Evolutionary conservation across 768 basidiomycete genomes (phyloP).

Genomic region (Phylloporus scabripes): DNA sequence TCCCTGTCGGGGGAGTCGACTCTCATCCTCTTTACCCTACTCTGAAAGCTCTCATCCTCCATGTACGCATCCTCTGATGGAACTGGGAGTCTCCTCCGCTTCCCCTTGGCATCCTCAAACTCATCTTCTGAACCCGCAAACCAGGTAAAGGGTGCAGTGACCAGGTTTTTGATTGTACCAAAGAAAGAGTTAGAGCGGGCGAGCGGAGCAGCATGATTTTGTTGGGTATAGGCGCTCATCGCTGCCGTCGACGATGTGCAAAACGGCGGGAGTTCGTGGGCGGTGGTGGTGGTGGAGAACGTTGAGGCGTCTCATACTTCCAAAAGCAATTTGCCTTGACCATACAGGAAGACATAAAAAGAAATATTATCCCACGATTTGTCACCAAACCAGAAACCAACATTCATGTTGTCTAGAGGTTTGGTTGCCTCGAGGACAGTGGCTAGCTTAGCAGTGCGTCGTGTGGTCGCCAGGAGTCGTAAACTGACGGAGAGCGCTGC

Average conservation of each 20-base stretch:
- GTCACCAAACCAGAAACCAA: background rate
- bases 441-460: slow-evolving; percentile 1
- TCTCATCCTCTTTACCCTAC: slow-evolving; percentile 48
- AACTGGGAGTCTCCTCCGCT: slow-evolving; percentile 45
- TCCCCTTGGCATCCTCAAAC: slow-evolving; percentile 45
- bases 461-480: background rate
- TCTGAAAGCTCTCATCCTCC: slow-evolving; percentile 31
- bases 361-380: slow-evolving; percentile 12
- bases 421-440: background rate
- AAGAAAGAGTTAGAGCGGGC: slow-evolving; percentile 55
- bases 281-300: slow-evolving; percentile 21
- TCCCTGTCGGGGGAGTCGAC: slow-evolving; percentile 44
- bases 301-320: slow-evolving; percentile 9
- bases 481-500: slow-evolving; percentile 8
- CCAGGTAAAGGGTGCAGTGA: slow-evolving; percentile 54
- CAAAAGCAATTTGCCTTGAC: slow-evolving; percentile 22
- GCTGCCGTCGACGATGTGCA: slow-evolving; percentile 15
- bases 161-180: slow-evolving; percentile 59
- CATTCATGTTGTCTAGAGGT: too few species aligned
- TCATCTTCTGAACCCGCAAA: slow-evolving; percentile 50
- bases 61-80: slow-evolving; percentile 20
- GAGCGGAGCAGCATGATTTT: slow-evolving; percentile 32
- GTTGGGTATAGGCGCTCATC: slow-evolving; percentile 30
- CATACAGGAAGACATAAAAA: slow-evolving; percentile 2
- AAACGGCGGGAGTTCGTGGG: slow-evolving; percentile 15